Conservation (phyloP, 495 filamentous ascomycete genomes). For the Podospora pseudopauciseta region DNA sequence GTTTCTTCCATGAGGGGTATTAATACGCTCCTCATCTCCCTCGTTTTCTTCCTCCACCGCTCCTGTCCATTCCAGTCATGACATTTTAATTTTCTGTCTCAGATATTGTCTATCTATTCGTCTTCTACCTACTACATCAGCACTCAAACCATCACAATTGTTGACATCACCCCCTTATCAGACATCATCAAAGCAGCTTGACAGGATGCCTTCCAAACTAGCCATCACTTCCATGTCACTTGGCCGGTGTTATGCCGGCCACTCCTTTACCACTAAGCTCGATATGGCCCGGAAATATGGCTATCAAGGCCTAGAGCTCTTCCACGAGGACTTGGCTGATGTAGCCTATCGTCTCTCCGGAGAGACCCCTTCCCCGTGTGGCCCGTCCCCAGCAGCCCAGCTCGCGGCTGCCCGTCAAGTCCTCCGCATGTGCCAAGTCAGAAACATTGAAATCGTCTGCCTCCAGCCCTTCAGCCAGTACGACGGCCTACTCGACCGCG, state of each 20-base stretch:
- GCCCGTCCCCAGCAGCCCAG: slow-evolving; percentile 42
- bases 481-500: slow-evolving; percentile 67
- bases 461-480: slow-evolving; percentile 79
- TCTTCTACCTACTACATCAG: not conserved
- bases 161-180: not conserved
- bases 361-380: slow-evolving; percentile 27
- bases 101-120: not conserved
- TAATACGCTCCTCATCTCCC: not conserved
- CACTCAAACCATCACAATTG: not conserved
- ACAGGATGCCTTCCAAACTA: slow-evolving; percentile 38
- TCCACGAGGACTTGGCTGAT: slow-evolving; percentile 73
- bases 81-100: not conserved
- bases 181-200: no score
- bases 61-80: not conserved
- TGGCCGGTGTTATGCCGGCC: slow-evolving; percentile 54
- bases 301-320: slow-evolving; percentile 70
- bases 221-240: slow-evolving; percentile 71
- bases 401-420: slow-evolving; percentile 57
- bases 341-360: slow-evolving; percentile 41
- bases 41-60: not conserved
- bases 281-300: slow-evolving; percentile 61
- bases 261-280: slow-evolving; percentile 61
- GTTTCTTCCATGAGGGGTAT: not conserved
- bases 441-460: slow-evolving; percentile 61
- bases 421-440: slow-evolving; percentile 52